Base-by-base conservation (phyloP, 768 basidiomycete species). In the Serendipita indica region DNA sequence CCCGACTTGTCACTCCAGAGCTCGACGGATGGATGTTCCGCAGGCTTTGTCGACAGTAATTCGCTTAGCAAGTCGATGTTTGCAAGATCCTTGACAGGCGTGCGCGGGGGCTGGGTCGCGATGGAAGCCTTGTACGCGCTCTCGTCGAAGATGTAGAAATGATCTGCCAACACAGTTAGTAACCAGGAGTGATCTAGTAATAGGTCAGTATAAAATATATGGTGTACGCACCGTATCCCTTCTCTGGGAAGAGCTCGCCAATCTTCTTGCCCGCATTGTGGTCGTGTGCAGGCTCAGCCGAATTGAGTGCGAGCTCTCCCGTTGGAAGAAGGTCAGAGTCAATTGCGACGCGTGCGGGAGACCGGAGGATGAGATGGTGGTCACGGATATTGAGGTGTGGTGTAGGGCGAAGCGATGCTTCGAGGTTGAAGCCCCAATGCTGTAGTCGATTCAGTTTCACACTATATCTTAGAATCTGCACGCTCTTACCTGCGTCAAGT, bases 351-450 rank as follows among this genome's bases (percentile, higher is more conserved):
- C 78, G 75, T 57, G 58, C 75, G 72, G 63, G 78, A 76, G 27
- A 82, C 74, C 80, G 82, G 62, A 16, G 35, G 39, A 58, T 33
- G 28, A 4, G n/a, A 25, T 43, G 3, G 16, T 43, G 41, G 27
- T 43, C 41, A 4, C 41, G 41, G 41, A 54, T 28, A 54, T 78
- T 75, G 37, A 87, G 75, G 27, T 73, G 72, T 30, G 78, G 68
- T 14, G 71, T 66, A 33, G 77, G 74, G 2, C 69, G 65, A 39
- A 83, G 70, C 64, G 83, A 86, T 1, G 82, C 84, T 33, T 85
- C 82, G 10, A 87, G 76, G 65, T 88, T 87, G 72, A 86, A 87
- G 28, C 85, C 86, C 84, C 84, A 87, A 67, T 87, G 85, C 83
- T 87, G 60, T 49, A 30, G 41, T 35, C 35, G 46, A 52, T 10